Evolutionary conservation across 2,329 filamentous ascomycete genomes (phyloP).

Genomic region (Ceratocystis variospora): DNA sequence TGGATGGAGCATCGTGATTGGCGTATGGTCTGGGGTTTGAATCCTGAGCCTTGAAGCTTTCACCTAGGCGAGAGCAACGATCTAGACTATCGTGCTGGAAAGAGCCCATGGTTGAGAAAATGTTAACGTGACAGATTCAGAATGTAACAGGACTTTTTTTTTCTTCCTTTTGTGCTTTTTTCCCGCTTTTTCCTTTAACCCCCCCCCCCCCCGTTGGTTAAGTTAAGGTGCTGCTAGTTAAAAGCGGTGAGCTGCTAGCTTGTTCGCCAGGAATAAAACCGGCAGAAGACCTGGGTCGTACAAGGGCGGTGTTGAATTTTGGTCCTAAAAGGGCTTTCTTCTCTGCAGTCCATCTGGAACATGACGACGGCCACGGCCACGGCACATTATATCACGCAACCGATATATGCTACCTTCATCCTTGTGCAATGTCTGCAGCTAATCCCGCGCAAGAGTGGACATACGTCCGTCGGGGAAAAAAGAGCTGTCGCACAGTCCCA

Average conservation of each 20-base stretch:
- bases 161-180: background rate
- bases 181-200: background rate
- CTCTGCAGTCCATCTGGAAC: background rate
- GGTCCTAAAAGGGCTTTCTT: background rate
- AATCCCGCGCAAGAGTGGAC: conserved; percentile 11
- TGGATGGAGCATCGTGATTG: background rate
- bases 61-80: background rate
- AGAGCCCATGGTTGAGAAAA: background rate
- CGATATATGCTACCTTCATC: background rate
- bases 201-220: background rate
- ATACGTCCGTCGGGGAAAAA: conserved; percentile 3
- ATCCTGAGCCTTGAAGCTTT: background rate
- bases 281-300: background rate
- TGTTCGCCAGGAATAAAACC: background rate
- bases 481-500: background rate
- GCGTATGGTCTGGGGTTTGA: background rate
- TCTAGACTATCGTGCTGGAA: background rate
- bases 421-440: background rate
- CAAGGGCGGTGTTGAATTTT: background rate
- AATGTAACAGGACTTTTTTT: background rate
- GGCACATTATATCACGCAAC: background rate
- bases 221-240: background rate
- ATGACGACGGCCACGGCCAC: background rate
- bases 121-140: background rate
- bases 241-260: background rate